A percentile compares a stretch with the other conserved stretches of the same genome.
Evolutionary conservation across 371 early-diverging fungal species (phyloP).

Genomic region (Rhizopus delemar): DNA sequence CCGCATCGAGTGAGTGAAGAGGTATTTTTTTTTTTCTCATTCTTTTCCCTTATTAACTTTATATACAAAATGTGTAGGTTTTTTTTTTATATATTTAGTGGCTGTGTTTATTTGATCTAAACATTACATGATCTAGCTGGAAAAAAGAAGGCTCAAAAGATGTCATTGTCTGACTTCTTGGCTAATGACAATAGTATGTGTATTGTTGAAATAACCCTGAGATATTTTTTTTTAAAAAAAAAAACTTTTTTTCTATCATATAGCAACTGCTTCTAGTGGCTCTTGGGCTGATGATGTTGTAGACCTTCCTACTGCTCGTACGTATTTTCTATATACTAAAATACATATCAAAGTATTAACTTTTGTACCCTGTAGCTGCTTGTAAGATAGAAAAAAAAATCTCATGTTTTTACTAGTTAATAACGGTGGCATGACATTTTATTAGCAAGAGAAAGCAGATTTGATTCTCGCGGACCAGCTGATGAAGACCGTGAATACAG

Average conservation of each 20-base stretch:
- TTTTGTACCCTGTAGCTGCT: slow-evolving; percentile 32
- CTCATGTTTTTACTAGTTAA: slow-evolving; percentile 3
- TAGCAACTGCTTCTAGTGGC: slow-evolving; percentile 49
- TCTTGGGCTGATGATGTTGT: slow-evolving; percentile 93
- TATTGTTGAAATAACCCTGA: slow-evolving; percentile 12
- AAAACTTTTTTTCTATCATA: slow-evolving; percentile 11
- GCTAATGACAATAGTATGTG: slow-evolving; percentile 63
- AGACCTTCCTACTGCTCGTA: slow-evolving; percentile 89
- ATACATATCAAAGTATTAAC: background rate
- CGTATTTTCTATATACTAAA: slow-evolving; percentile 19
- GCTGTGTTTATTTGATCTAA: background rate
- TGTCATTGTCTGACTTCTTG: slow-evolving; percentile 80
- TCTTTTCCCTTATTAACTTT: background rate
- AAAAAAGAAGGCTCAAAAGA: slow-evolving; percentile 77
- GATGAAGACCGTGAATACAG: slow-evolving; percentile 14
- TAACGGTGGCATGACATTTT: background rate
- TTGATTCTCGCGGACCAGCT: slow-evolving; percentile 23
- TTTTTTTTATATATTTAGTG: background rate
- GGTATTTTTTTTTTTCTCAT: background rate
- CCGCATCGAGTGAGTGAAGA: background rate
- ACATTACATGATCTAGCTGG: slow-evolving; percentile 38
- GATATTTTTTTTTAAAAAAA: background rate
- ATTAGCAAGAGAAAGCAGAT: slow-evolving; percentile 5
- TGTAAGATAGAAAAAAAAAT: slow-evolving; percentile 22
- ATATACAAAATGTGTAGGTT: slow-evolving; percentile 5